These are phyloP conservation scores for Cercospora sp. DNA, from an alignment of 2,329 filamentous ascomycete species.

Conservation along the genomic window DNA sequence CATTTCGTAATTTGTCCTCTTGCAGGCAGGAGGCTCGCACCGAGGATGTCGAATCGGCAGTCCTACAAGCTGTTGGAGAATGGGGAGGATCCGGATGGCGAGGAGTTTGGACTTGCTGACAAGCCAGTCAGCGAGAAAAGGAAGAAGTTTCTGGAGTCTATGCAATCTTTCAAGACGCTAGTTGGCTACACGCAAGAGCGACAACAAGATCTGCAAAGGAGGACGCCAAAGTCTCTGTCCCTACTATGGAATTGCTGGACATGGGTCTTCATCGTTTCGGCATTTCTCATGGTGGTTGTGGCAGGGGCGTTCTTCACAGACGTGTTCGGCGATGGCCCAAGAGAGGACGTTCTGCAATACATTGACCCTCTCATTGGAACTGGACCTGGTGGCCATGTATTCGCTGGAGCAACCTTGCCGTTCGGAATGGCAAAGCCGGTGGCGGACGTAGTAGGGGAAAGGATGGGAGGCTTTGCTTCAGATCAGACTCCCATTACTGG, in stretches of 20 bases:
- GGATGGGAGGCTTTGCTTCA: conserved; percentile 52
- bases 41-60: conserved; percentile 24
- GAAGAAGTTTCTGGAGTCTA: conserved; percentile 15
- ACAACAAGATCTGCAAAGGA: background rate
- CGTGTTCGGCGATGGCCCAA: conserved; percentile 30
- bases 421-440: conserved; percentile 51
- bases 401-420: conserved; percentile 46
- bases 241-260: conserved; percentile 20
- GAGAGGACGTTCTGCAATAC: conserved; percentile 31
- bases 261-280: conserved; percentile 17
- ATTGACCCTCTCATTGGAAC: conserved; percentile 30
- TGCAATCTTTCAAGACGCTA: conserved; percentile 17
- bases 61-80: conserved; percentile 27
- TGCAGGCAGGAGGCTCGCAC: background rate
- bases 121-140: conserved; percentile 4
- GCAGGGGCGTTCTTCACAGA: conserved; percentile 15
- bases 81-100: conserved; percentile 18
- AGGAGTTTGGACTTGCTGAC: conserved; percentile 4
- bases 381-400: conserved; percentile 43
- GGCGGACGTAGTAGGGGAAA: conserved; percentile 37
- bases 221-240: conserved; percentile 5
- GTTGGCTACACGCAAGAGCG: conserved; percentile 12
- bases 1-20: background rate
- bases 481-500: conserved; percentile 46
- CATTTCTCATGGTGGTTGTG: conserved; percentile 16